Evolutionary conservation across 169 alveolate genomes (phyloP), one percentile per base, ranked within the genome.

Genomic region (Blepharisma undulans): DNA sequence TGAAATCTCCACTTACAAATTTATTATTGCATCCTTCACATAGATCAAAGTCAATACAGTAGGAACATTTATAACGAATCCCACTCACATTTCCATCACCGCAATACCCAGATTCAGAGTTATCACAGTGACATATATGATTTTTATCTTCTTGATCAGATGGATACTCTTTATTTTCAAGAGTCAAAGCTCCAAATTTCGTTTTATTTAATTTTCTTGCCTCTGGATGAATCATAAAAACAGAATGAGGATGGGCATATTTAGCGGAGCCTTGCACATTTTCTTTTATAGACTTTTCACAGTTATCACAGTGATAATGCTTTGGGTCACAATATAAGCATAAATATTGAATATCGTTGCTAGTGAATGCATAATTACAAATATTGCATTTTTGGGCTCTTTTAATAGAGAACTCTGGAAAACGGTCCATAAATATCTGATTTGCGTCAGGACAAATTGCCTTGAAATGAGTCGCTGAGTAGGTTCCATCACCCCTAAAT

Each of bases 1-100:
- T 3, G 1, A 6, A 16, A 22, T 32, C 86, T 25, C 82, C 89
- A 16, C 74, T 21, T 4, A 34, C 61, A n/a, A 33, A 48, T 82
- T 80, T 74, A 72, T 88, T 74, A 76, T 88, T 89, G 34, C 94
- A 92, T 18, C 82, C 74, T 82, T 92, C 94, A 76, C 94, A 92
- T 29, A 36, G 80, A 87, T 92, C 92, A 59, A 74, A 92, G 72
- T 92, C 61, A 19, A 85, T 84, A 66, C 94, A 92, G 74, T 77
- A 25, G 3, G 82, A 80, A 60, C 94, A 92, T 88, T 92, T 92
- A 87, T 81, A 92, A 34, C 94, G 87, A 3, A 48, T 79, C n/a
- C 94, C 94, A 4, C 21, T n/a, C 14, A 92, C 61, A 22, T 78
- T 78, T 7, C 61, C 36, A 48, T 48, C 66, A n/a, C n/a, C n/a